A percentile compares a stretch with the other conserved stretches of the same genome.
phyloP scores from a whole-genome alignment of 345 rosid genomes.

The Capsella bursapastoris region DNA sequence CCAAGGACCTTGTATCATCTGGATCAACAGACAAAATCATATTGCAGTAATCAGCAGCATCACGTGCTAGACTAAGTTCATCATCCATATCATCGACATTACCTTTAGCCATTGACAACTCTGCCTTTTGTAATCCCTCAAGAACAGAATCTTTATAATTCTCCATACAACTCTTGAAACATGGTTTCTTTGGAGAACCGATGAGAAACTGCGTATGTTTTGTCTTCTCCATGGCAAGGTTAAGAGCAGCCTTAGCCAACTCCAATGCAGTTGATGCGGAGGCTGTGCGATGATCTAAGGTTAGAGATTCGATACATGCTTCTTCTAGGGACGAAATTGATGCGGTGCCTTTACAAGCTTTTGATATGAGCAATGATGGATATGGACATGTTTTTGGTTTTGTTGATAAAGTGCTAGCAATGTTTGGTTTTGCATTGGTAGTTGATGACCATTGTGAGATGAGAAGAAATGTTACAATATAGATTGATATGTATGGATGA shows the following conservation, averaged over 20 bases:
- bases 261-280: slow-evolving; percentile 28
- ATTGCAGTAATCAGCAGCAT: slow-evolving; percentile 39
- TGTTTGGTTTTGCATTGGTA: not conserved
- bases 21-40: slow-evolving; percentile 44
- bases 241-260: slow-evolving; percentile 17
- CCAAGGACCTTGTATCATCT: slow-evolving; percentile 27
- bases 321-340: slow-evolving; percentile 34
- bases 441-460: slow-evolving; percentile 13
- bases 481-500: slow-evolving; percentile 13
- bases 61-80: slow-evolving; percentile 35
- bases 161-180: slow-evolving; percentile 44
- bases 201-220: slow-evolving; percentile 20
- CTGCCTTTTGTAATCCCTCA: slow-evolving; percentile 34
- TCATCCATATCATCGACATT: slow-evolving; percentile 38
- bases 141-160: slow-evolving; percentile 32
- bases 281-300: slow-evolving; percentile 19
- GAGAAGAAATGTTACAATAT: slow-evolving; percentile 27
- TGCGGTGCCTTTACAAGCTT: slow-evolving; percentile 42
- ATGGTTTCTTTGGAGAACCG: slow-evolving; percentile 41
- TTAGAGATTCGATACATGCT: slow-evolving; percentile 22
- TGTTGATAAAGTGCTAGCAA: not conserved
- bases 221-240: slow-evolving; percentile 33
- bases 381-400: slow-evolving; percentile 35
- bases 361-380: slow-evolving; percentile 30
- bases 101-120: slow-evolving; percentile 16